Conservation (phyloP, 305 asterid species). For the Solanum chacoense region DNA sequence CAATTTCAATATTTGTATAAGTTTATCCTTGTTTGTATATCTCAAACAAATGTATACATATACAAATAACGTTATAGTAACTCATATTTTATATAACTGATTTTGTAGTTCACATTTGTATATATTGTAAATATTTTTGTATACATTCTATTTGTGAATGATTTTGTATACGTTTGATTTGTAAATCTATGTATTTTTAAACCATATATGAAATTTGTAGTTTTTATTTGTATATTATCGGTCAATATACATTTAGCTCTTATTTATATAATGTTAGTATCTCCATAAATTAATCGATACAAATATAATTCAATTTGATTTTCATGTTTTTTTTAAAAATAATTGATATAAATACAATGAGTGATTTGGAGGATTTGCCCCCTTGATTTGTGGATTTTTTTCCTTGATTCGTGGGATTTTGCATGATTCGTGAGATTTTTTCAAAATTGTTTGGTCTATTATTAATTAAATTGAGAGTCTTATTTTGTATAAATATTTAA, state of each 20-base stretch:
- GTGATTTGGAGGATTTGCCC: neutral
- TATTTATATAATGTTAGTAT: neutral
- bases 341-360: too few relatives aligned
- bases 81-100: neutral
- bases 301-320: too few relatives aligned
- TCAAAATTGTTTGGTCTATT: neutral
- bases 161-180: neutral
- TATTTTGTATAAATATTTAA: too few relatives aligned
- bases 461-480: neutral
- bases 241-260: neutral
- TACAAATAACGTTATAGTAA: neutral
- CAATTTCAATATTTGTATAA: neutral
- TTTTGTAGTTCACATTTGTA: neutral
- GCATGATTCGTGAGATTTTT: neutral
- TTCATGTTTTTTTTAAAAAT: too few relatives aligned
- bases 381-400: neutral
- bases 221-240: neutral
- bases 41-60: neutral
- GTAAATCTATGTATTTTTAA: neutral
- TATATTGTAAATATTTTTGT: neutral
- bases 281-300: too few relatives aligned
- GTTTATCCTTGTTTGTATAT: neutral
- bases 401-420: neutral
- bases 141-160: neutral
- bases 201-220: neutral